Conservation (phyloP, 148 eudicot species). For the Gaultheria prostrata region DNA sequence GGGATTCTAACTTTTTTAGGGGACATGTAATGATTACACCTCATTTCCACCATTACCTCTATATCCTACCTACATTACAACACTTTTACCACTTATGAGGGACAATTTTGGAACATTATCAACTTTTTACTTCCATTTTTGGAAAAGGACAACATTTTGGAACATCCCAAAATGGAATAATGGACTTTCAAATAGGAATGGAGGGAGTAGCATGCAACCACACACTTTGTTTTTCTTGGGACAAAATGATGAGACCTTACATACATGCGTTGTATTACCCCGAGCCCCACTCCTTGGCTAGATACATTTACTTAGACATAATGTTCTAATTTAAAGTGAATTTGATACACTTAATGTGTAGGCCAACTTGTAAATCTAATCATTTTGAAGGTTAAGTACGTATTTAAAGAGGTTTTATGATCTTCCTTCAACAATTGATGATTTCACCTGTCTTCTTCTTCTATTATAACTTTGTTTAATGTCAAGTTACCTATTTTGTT, state of each 20-base stretch:
- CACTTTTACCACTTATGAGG: too few species aligned
- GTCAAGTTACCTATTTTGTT: neutral
- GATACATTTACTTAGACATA: neutral
- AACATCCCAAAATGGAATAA: too few species aligned
- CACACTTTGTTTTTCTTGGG: neutral
- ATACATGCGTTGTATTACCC: neutral
- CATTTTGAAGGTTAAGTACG: neutral
- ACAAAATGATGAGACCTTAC: neutral
- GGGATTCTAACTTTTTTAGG: too few species aligned
- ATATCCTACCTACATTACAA: too few species aligned
- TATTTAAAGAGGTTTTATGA: neutral
- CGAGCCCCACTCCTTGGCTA: neutral
- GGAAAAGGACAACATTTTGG: too few species aligned
- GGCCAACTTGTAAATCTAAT: neutral
- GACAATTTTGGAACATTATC: too few species aligned
- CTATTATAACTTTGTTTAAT: neutral
- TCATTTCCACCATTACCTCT: too few species aligned
- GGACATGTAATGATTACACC: too few species aligned
- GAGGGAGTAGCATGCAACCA: neutral
- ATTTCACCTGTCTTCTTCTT: neutral
- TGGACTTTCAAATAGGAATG: too few species aligned
- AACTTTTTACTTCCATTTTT: too few species aligned
- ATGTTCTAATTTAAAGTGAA: neutral
- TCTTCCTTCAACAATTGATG: neutral
- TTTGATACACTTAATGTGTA: neutral